phyloP scores from a whole-genome alignment of 345 rosid genomes.

The Eutrema japonicum region DNA sequence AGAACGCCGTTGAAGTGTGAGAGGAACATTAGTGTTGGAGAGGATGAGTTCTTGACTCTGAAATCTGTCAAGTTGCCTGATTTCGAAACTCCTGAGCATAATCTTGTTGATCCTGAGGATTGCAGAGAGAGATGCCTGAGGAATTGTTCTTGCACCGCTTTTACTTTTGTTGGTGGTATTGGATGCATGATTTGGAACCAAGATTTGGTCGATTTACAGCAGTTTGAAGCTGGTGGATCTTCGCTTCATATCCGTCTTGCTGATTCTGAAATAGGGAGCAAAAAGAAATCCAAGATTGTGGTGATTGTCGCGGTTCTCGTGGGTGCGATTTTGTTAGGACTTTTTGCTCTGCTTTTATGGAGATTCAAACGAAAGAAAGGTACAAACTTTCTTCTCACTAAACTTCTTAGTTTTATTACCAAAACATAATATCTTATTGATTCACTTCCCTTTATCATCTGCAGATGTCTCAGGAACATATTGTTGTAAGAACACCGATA shows the following conservation, averaged over 20 bases:
- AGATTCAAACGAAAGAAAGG: conserved; percentile 46
- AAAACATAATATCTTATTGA: neutral
- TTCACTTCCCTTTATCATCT: conserved; percentile 34
- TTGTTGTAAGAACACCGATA: conserved; percentile 36
- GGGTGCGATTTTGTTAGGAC: conserved; percentile 49
- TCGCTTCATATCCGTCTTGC: conserved; percentile 51
- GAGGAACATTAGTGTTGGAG: conserved; percentile 42
- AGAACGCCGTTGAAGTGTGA: conserved; percentile 49
- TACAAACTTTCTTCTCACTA: conserved; percentile 18
- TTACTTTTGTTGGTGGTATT: conserved; percentile 47
- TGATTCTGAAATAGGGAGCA: conserved; percentile 46
- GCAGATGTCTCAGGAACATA: conserved; percentile 54
- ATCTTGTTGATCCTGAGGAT: conserved; percentile 35
- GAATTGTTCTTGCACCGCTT: conserved; percentile 61
- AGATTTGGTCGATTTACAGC: conserved; percentile 49
- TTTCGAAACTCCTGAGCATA: conserved; percentile 40
- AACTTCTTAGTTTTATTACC: neutral
- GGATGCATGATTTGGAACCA: conserved; percentile 58
- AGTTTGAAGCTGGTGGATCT: conserved; percentile 43
- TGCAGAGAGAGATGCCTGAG: conserved; percentile 50
- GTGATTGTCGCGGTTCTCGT: conserved; percentile 49
- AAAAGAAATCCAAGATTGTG: conserved; percentile 44
- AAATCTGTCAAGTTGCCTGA: conserved; percentile 54
- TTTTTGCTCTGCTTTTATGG: conserved; percentile 38
- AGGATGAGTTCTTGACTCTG: conserved; percentile 52